Percentiles rank a stretch among this genome's conserved stretches.
Evolutionary conservation across 164 flowering plant genomes (phyloP).

Genomic region (Stephania yunnanensis): DNA sequence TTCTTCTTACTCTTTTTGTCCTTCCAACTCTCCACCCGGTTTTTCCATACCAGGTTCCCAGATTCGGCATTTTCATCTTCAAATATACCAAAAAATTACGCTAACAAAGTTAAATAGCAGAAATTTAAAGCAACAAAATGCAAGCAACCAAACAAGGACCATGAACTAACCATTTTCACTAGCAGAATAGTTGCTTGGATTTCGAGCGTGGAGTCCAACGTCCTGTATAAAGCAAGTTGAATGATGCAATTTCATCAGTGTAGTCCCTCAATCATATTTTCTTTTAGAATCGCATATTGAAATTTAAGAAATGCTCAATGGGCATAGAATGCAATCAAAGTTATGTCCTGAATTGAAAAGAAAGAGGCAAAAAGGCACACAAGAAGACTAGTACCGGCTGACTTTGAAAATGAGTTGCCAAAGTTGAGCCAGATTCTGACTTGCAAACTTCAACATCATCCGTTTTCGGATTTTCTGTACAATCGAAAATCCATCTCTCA

Average conservation of each 20-base stretch:
- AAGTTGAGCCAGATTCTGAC: conserved; percentile 26
- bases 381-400: conserved; percentile 37
- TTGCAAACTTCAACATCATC: conserved; percentile 34
- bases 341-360: not conserved
- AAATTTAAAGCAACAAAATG: not conserved
- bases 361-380: not conserved
- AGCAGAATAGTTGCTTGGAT: conserved; percentile 68
- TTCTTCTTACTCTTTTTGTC: conserved; percentile 71
- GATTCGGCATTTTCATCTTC: conserved; percentile 67
- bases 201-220: conserved; percentile 69
- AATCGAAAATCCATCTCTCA: conserved; percentile 3
- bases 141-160: conserved; percentile 3
- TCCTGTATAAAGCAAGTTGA: conserved; percentile 33
- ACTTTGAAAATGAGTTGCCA: conserved; percentile 39
- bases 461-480: conserved; percentile 30
- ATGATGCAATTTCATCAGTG: not conserved
- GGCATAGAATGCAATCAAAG: not conserved
- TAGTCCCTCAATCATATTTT: not conserved
- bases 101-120: not conserved
- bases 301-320: not conserved
- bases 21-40: conserved; percentile 93
- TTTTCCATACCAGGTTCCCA: conserved; percentile 95
- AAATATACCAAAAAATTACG: conserved; percentile 3
- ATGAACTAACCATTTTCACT: conserved; percentile 64
- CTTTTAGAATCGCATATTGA: not conserved